Evolutionary conservation across 208 protist species (phyloP).

Genomic region (Acanthamoeba lenticulata): DNA sequence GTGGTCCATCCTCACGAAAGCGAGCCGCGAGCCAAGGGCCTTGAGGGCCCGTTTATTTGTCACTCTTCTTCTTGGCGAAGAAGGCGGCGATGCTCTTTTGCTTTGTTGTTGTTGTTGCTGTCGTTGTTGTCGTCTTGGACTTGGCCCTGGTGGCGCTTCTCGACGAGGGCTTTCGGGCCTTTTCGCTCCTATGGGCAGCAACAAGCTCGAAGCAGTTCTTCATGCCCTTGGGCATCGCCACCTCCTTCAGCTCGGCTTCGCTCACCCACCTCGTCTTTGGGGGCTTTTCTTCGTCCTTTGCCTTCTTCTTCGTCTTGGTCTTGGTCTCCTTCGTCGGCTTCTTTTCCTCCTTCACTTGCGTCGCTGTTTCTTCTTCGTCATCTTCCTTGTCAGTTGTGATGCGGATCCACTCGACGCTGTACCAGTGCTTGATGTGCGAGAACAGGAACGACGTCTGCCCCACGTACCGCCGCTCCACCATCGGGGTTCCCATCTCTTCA

Average conservation of each 20-base stretch:
- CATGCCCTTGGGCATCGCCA: constrained; percentile 61
- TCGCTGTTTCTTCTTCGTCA: background rate
- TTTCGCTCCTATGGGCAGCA: background rate
- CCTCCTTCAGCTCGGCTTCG: constrained; percentile 2
- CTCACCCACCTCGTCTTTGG: background rate
- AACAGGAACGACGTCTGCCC: constrained; percentile 44
- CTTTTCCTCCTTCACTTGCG: background rate
- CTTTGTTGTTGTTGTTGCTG: background rate
- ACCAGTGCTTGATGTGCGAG: constrained; percentile 57
- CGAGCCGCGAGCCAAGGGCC: too few relatives aligned
- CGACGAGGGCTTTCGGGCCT: background rate
- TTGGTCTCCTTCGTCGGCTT: background rate
- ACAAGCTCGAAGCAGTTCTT: constrained; percentile 62
- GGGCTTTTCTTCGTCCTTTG: background rate
- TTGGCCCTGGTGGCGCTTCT: background rate
- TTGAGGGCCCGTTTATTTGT: background rate
- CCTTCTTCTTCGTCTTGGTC: background rate
- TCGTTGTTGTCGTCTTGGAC: background rate
- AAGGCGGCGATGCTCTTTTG: constrained; percentile 26
- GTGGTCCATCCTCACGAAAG: too few relatives aligned
- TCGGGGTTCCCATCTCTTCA: too few relatives aligned
- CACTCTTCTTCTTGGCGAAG: background rate
- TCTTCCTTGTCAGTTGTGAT: background rate
- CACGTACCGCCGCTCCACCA: background rate
- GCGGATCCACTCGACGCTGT: background rate